Evolutionary conservation across 148 eudicot genomes (phyloP).

Genomic region (Camellia granthamiana): DNA sequence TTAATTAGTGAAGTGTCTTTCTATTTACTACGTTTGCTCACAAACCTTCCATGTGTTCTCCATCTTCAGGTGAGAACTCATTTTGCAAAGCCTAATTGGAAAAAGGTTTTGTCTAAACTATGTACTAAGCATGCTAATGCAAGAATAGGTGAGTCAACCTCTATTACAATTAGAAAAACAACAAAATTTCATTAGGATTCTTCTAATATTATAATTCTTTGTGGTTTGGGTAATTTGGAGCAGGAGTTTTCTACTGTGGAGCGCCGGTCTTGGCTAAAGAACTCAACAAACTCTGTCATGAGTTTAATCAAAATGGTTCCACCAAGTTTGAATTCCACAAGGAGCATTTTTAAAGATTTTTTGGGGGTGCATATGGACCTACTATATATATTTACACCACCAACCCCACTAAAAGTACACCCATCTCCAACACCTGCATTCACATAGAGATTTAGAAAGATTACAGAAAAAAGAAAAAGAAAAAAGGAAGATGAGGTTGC

Average conservation of each 20-base stretch:
- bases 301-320: conserved; percentile 79
- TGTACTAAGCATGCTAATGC: conserved; percentile 83
- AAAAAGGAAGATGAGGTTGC: not conserved
- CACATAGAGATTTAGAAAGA: not conserved
- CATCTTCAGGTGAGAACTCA: conserved; percentile 80
- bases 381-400: not conserved
- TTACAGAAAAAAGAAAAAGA: not conserved
- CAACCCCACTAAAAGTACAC: conserved; percentile 3
- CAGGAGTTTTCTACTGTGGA: conserved; percentile 98
- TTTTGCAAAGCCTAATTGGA: conserved; percentile 98
- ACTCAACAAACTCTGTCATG: conserved; percentile 60
- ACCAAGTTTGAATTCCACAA: conserved; percentile 94
- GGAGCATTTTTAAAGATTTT: conserved; percentile 61
- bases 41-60: not conserved
- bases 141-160: conserved; percentile 62
- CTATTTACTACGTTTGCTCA: no score
- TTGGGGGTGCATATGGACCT: not conserved
- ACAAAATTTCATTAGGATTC: not conserved
- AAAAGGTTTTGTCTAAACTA: conserved; percentile 69
- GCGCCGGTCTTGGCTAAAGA: conserved; percentile 71
- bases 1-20: no score
- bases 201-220: not conserved
- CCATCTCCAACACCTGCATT: conserved; percentile 9
- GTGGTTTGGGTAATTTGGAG: conserved; percentile 19
- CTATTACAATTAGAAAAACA: not conserved